phyloP scores from a whole-genome alignment of 495 filamentous ascomycete species.

The Aspergillus diversus region DNA sequence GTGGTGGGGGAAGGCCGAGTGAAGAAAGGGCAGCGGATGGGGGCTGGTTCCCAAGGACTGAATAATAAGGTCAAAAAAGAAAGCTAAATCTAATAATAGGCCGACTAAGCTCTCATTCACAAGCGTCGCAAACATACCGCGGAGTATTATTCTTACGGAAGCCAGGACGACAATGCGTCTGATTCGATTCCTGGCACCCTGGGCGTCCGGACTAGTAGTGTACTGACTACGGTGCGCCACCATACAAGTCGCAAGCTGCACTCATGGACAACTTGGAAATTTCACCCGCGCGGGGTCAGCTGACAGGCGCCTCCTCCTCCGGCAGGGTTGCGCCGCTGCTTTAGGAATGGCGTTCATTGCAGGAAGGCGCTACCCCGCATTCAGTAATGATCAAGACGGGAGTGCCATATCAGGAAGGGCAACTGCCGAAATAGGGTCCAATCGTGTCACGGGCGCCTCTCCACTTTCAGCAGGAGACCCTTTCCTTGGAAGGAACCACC shows the following conservation, averaged over 20 bases:
- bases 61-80: neutral
- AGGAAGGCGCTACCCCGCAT: conserved; percentile 29
- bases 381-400: conserved; percentile 25
- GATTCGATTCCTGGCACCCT: no score
- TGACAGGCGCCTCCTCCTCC: conserved; percentile 17
- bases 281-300: conserved; percentile 30
- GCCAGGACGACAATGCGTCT: no score
- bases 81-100: conserved; percentile 6
- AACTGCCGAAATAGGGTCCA: conserved; percentile 4
- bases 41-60: conserved; percentile 3
- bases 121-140: neutral
- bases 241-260: neutral
- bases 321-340: conserved; percentile 7
- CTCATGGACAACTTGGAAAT: conserved; percentile 15
- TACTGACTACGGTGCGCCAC: no score
- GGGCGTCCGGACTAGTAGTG: no score
- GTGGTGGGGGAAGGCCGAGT: neutral
- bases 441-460: no score
- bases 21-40: conserved; percentile 2
- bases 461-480: no score
- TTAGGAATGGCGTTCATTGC: conserved; percentile 14
- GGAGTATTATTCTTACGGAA: neutral
- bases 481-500: no score
- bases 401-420: conserved; percentile 15
- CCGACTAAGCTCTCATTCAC: neutral